Evolutionary conservation across 73 alveolate genomes (phyloP), one percentile per base, ranked within the genome.

Genomic region (Effrenium voratum): DNA sequence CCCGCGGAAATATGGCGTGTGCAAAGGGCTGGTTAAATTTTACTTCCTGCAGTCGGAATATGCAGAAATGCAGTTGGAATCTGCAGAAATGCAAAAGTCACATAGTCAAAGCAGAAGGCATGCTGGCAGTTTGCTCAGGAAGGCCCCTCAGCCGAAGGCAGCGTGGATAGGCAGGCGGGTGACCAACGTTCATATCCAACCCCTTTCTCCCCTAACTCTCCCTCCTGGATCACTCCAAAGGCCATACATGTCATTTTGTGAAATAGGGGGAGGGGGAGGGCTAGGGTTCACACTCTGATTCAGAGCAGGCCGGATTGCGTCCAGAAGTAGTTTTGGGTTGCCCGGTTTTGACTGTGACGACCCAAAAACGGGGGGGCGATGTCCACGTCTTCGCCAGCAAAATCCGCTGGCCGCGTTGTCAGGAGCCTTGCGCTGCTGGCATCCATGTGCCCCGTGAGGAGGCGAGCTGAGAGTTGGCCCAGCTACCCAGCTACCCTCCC

Each of bases 121-220:
- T n/a, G n/a, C n/a, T n/a, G n/a, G 46, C 32, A 5, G 68, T 12
- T 30, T 8, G 10, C 91, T 15, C 12, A 80, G 92, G 92, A 82
- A 47, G 92, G 75, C 30, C 92, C 92, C 34, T 82, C 92, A 34
- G 92, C 92, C 19, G 92, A 82, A 82, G 92, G 92, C n/a, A 82
- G 49, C 63, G n/a, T n/a, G n/a, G n/a, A n/a, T n/a, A n/a, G n/a
- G n/a, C n/a, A n/a, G n/a, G n/a, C n/a, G n/a, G n/a, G n/a, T n/a
- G n/a, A n/a, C n/a, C n/a, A n/a, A n/a, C n/a, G n/a, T n/a, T n/a
- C n/a, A n/a, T n/a, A n/a, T 47, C 70, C 72, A 82, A 73, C 75
- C 38, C 45, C 70, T 3, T 26, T 22, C 12, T 22, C 10, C 40
- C 8, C 12, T 5, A 15, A 15, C 40, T 5, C 12, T 15, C 40